Evolutionary conservation across 2,329 filamentous ascomycete genomes (phyloP).

Genomic region (Trichoderma gracile): DNA sequence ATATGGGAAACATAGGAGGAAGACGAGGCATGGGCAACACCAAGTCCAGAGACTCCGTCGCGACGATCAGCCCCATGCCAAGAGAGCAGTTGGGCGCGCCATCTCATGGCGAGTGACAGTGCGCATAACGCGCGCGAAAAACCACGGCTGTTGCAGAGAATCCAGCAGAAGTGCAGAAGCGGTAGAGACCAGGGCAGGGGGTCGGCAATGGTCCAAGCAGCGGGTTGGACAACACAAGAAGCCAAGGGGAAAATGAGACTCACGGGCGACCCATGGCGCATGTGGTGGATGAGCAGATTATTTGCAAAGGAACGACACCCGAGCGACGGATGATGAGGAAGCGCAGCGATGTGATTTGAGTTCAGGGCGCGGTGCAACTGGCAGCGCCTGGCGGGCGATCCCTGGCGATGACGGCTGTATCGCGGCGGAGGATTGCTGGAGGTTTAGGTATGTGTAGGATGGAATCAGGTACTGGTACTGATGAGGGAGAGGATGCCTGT

Average conservation of each 20-base stretch:
- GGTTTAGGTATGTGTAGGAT: background rate
- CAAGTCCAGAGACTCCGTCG: background rate
- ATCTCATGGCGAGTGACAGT: background rate
- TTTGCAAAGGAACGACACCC: constrained; percentile 7
- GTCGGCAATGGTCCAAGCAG: background rate
- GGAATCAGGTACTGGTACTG: too few relatives aligned
- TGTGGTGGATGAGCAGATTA: background rate
- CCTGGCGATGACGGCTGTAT: background rate
- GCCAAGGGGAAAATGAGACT: constrained; percentile 9
- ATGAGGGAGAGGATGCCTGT: background rate
- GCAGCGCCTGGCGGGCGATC: background rate
- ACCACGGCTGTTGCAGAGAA: background rate
- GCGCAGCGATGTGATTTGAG: background rate
- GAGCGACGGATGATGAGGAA: background rate
- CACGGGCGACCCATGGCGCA: constrained; percentile 26
- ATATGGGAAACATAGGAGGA: background rate
- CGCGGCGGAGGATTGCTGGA: background rate
- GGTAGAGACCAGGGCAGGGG: background rate
- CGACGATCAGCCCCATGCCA: background rate
- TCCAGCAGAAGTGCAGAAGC: background rate
- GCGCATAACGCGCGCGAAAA: constrained; percentile 7
- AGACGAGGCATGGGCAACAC: background rate
- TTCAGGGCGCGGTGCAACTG: background rate
- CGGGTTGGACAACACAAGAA: background rate
- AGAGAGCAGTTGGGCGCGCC: background rate